A percentile compares a stretch with the other conserved stretches of the same genome.
Evolutionary conservation across 2,329 filamentous ascomycete species (phyloP).

Genomic region (Proliferodiscus dingleyae): DNA sequence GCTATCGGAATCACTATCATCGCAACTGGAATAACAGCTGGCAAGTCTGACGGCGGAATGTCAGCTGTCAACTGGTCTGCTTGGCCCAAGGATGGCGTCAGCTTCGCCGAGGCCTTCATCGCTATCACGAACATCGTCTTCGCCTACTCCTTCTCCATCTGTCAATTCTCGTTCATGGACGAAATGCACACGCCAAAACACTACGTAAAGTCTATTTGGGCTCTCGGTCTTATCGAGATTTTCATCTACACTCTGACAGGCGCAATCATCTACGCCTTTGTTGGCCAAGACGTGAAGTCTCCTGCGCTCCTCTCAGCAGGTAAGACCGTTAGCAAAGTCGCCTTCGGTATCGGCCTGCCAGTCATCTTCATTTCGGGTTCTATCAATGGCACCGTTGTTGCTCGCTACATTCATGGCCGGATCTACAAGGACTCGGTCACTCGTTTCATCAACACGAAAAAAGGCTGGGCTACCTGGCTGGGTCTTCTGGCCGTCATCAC

Average conservation of each 20-base stretch:
- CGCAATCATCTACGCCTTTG: conserved; percentile 56
- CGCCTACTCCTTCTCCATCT: conserved; percentile 42
- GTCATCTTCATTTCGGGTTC: conserved; percentile 60
- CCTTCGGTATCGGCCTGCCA: conserved; percentile 55
- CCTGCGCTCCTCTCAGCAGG: conserved; percentile 55
- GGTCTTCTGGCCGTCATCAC: conserved; percentile 51
- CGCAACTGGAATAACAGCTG: conserved; percentile 40
- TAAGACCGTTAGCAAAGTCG: conserved; percentile 47
- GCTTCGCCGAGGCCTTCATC: conserved; percentile 43
- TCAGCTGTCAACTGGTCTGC: conserved; percentile 18
- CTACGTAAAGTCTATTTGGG: conserved; percentile 35
- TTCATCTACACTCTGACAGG: conserved; percentile 53
- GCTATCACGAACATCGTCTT: conserved; percentile 56
- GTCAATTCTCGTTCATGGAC: conserved; percentile 29
- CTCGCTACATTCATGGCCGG: conserved; percentile 25
- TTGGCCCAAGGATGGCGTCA: conserved; percentile 29
- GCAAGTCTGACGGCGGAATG: conserved; percentile 5
- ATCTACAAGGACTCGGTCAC: conserved; percentile 22
- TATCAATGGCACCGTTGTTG: conserved; percentile 52
- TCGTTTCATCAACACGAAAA: conserved; percentile 22
- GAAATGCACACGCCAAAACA: conserved; percentile 34
- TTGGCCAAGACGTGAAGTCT: conserved; percentile 48
- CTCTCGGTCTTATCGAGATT: conserved; percentile 48
- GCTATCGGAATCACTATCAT: conserved; percentile 55
- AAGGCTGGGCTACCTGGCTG: conserved; percentile 45